Evolutionary conservation across 805 yeast species (phyloP).

Genomic region (Candida quercuum): DNA sequence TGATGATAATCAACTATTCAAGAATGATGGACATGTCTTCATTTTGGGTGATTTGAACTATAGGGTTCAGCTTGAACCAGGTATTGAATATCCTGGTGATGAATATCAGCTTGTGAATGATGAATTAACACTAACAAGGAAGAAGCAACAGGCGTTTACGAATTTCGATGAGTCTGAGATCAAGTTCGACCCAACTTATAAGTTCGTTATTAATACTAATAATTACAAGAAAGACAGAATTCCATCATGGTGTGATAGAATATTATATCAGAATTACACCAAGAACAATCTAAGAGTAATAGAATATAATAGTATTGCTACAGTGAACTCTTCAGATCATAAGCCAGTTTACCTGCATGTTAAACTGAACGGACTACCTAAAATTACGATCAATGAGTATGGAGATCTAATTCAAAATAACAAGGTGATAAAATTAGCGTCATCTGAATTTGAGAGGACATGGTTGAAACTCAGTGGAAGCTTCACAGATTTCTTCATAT

Average conservation of each 20-base stretch:
- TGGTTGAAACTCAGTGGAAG: not conserved
- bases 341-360: conserved; percentile 63
- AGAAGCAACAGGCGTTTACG: conserved; percentile 41
- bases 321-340: conserved; percentile 65
- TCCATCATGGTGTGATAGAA: conserved; percentile 92
- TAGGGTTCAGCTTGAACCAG: conserved; percentile 33
- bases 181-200: conserved; percentile 75
- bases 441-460: not conserved
- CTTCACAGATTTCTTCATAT: not conserved
- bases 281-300: conserved; percentile 24
- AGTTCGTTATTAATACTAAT: conserved; percentile 45
- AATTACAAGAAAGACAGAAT: conserved; percentile 51
- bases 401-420: conserved; percentile 22
- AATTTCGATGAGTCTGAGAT: conserved; percentile 68
- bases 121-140: conserved; percentile 27
- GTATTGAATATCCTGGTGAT: conserved; percentile 5
- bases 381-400: conserved; percentile 18
- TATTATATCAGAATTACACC: conserved; percentile 49
- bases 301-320: conserved; percentile 44
- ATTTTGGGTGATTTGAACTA: conserved; percentile 86
- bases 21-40: conserved; percentile 55
- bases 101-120: conserved; percentile 27
- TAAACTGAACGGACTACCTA: conserved; percentile 37
- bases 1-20: conserved; percentile 39
- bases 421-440: not conserved